Percentiles rank a stretch among this genome's conserved stretches.
phyloP scores from a whole-genome alignment of 805 yeast species.

The Metschnikowia colocasiae region DNA sequence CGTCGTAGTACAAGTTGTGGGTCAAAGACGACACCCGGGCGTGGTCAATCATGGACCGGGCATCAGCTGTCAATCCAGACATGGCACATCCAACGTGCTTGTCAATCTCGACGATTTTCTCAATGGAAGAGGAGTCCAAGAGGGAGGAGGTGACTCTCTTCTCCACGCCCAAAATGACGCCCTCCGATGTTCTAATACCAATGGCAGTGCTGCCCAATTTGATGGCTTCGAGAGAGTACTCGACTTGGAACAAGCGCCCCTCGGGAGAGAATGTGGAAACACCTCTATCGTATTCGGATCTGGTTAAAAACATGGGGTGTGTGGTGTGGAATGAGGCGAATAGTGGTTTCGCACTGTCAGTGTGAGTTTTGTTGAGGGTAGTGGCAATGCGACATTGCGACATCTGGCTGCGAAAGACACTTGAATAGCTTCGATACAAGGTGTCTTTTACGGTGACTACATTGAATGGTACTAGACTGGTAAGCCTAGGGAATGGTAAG shows the following conservation, averaged over 20 bases:
- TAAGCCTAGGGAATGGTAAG: no score
- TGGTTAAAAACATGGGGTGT: conserved; percentile 81
- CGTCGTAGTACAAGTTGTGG: conserved; percentile 88
- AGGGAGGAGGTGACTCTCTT: conserved; percentile 92
- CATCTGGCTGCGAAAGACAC: conserved; percentile 12
- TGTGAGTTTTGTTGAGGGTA: conserved; percentile 3
- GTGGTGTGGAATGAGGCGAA: conserved; percentile 3
- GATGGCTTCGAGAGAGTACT: conserved; percentile 95
- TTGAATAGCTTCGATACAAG: not conserved
- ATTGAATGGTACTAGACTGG: no score
- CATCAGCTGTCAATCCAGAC: conserved; percentile 98
- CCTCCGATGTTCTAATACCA: conserved; percentile 93
- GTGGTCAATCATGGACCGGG: conserved; percentile 97
- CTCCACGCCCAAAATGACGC: conserved; percentile 94
- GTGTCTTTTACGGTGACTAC: no score
- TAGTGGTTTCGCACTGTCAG: not conserved
- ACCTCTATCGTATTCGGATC: conserved; percentile 99
- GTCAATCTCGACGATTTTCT: conserved; percentile 93
- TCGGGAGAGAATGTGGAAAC: conserved; percentile 98
- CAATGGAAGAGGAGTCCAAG: conserved; percentile 89
- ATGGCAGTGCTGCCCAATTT: conserved; percentile 97
- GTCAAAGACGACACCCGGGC: conserved; percentile 88
- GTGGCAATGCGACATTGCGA: conserved; percentile 14
- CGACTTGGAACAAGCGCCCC: conserved; percentile 97
- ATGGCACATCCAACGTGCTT: conserved; percentile 95